Evolutionary conservation across 2,329 filamentous ascomycete species (phyloP), one percentile per base, ranked within the genome.

Genomic region (Sporothrix phasma): DNA sequence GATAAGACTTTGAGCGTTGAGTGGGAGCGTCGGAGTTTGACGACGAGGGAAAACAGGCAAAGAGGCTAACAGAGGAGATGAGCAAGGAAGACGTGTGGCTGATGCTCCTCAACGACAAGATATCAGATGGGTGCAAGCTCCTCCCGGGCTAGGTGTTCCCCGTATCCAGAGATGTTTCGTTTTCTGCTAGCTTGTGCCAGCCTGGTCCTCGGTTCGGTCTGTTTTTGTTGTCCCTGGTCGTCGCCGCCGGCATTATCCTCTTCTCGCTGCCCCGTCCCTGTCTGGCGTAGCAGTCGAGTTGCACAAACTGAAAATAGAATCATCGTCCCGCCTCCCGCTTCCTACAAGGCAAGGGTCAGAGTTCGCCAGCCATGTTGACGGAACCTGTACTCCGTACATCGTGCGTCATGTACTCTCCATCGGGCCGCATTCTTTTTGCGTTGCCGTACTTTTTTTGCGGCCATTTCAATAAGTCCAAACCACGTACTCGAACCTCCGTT

Each of bases 251-350:
- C 41, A 19, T 45, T 45, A 24, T 24, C 45, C 22, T 47, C 45
- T 26, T 47, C 22, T 7, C 17, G 5, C 47, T 8, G 47, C 19
- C 15, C 26, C 17, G 26, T 51, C 47, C 26, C 26, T 29, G 24
- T 49, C 46, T 26, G 15, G 11, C 1, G 3, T 13, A 19, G 15
- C 3, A n/a, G n/a, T 51, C 46, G n/a, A 31, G 5, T 51, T 51
- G 47, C 47, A 51, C 31, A 54, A 31, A 31, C 54, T 58, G 19
- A 58, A 58, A 58, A 58, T 58, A 58, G 54, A 58, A 58, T 19
- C 31, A 11, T 13, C 4, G 11, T 56, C 31, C 31, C 51, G 51
- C 51, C 37, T 56, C n/a, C 51, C 51, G 51, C 51, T 39, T 56
- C 31, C 51, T 22, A 39, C 54, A 58, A 58, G 22, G 39, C 54